Conservation (phyloP, 2,329 filamentous ascomycete species). For the Fusarium musae region DNA sequence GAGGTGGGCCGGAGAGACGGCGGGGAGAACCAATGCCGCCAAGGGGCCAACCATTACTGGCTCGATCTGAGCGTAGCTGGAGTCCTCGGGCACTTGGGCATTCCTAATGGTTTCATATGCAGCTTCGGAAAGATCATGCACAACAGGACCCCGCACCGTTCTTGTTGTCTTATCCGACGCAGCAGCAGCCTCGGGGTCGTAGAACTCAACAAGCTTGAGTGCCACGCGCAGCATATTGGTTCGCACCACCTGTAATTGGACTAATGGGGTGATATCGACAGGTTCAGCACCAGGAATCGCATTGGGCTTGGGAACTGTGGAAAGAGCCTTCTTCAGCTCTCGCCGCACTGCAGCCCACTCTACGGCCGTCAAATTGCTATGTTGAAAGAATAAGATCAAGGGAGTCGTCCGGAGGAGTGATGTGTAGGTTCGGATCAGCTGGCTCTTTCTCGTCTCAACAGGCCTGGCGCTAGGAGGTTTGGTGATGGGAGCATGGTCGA, state of each 20-base stretch:
- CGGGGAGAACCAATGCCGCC: slow-evolving; percentile 81
- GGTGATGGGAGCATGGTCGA: slow-evolving; percentile 68
- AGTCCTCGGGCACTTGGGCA: slow-evolving; percentile 50
- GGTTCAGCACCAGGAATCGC: slow-evolving; percentile 44
- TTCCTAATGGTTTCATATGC: slow-evolving; percentile 62
- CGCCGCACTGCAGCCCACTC: slow-evolving; percentile 64
- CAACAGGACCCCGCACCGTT: slow-evolving; percentile 49
- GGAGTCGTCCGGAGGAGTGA: slow-evolving; percentile 88
- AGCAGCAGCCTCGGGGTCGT: slow-evolving; percentile 60
- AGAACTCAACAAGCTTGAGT: slow-evolving; percentile 88
- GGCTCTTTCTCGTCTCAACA: slow-evolving; percentile 88
- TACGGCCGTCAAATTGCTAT: slow-evolving; percentile 75
- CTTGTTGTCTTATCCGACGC: slow-evolving; percentile 47
- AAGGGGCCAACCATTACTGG: slow-evolving; percentile 85
- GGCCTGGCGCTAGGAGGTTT: slow-evolving; percentile 91
- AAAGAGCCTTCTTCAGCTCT: slow-evolving; percentile 57
- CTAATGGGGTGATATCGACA: slow-evolving; percentile 64
- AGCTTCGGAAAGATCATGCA: slow-evolving; percentile 64
- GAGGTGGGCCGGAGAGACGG: slow-evolving; percentile 84
- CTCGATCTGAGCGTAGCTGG: slow-evolving; percentile 69
- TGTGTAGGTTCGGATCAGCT: slow-evolving; percentile 86
- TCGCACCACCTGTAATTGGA: slow-evolving; percentile 86
- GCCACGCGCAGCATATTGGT: slow-evolving; percentile 90
- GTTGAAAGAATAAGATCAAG: slow-evolving; percentile 83
- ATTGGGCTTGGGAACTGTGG: slow-evolving; percentile 52